phyloP scores from a whole-genome alignment of 306 rosid species.

The Myrica gale region DNA sequence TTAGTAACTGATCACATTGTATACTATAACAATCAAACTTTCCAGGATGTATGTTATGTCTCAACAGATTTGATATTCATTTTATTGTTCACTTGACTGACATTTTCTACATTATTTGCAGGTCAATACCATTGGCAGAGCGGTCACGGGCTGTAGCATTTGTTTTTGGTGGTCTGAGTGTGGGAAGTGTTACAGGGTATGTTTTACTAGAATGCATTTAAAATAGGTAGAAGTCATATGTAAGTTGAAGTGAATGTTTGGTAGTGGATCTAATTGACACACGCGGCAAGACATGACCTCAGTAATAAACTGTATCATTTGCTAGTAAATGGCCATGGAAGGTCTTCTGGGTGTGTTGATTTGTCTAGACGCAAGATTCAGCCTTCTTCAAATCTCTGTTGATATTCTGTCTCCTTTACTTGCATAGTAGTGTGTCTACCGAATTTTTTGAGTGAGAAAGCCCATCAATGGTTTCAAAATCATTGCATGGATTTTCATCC shows the following conservation, averaged over 20 bases:
- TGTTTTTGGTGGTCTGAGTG: conserved; percentile 97
- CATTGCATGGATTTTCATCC: not conserved
- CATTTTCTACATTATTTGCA: conserved; percentile 39
- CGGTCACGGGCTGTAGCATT: conserved; percentile 97
- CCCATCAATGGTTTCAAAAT: not conserved
- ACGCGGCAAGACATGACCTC: not conserved
- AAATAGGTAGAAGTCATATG: not conserved
- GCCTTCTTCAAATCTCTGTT: not conserved
- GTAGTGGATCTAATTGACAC: conserved; percentile 2
- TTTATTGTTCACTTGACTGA: conserved; percentile 25
- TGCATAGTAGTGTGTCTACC: not conserved
- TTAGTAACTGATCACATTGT: not conserved
- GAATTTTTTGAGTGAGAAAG: not conserved
- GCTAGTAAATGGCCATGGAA: not conserved
- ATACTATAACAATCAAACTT: not conserved
- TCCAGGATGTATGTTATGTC: not conserved
- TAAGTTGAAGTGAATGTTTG: not conserved
- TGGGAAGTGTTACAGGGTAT: conserved; percentile 97
- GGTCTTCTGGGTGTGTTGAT: not conserved
- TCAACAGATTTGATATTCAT: not conserved
- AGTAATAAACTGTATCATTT: not conserved
- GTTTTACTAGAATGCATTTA: conserved; percentile 24
- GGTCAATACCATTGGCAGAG: conserved; percentile 89
- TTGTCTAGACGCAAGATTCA: not conserved
- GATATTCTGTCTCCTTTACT: not conserved